phyloP scores from a whole-genome alignment of 2,329 filamentous ascomycete species.

The Calcarisporium arbuscula region DNA sequence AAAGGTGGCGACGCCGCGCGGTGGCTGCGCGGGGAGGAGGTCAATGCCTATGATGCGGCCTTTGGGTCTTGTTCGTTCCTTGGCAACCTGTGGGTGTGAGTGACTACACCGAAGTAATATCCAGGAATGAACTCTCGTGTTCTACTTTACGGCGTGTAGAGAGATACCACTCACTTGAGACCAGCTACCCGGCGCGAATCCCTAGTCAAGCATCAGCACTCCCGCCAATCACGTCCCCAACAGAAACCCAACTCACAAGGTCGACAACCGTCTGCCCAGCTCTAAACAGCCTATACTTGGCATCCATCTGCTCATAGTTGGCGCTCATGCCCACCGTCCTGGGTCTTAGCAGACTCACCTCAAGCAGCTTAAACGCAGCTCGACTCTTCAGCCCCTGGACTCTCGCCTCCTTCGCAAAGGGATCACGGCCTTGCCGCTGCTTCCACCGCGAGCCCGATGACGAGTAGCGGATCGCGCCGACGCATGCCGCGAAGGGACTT shows the following conservation, averaged over 20 bases:
- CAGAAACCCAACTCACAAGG: conserved; percentile 48
- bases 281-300: conserved; percentile 72
- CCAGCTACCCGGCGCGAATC: conserved; percentile 72
- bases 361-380: conserved; percentile 87
- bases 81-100: conserved; percentile 59
- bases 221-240: neutral
- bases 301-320: conserved; percentile 59
- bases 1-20: conserved; percentile 84
- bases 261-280: conserved; percentile 83
- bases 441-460: conserved; percentile 76
- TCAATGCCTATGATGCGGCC: conserved; percentile 88
- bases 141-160: neutral
- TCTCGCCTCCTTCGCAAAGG: conserved; percentile 67
- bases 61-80: conserved; percentile 66
- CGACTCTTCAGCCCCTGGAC: conserved; percentile 79
- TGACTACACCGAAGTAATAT: too few species aligned
- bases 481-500: too few species aligned
- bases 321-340: too few species aligned
- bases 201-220: conserved; percentile 35
- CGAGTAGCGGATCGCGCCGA: conserved; percentile 14
- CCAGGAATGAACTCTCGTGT: neutral
- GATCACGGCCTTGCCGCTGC: conserved; percentile 67
- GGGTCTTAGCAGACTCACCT: conserved; percentile 50
- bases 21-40: conserved; percentile 86
- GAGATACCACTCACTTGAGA: conserved; percentile 46